Evolutionary conservation across 805 yeast genomes (phyloP).

Genomic region (Starmera quercuum): DNA sequence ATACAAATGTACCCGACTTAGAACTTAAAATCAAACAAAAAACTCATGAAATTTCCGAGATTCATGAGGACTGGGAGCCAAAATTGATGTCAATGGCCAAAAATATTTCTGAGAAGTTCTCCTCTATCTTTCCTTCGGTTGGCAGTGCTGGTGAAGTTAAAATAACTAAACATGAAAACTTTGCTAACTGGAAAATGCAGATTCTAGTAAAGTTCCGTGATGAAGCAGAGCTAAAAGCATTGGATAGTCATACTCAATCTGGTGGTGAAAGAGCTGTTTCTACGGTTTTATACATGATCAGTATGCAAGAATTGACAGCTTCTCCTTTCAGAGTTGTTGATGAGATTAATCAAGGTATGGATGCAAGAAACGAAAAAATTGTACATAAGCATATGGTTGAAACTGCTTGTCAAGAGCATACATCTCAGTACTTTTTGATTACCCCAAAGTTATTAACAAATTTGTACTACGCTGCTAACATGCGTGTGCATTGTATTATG

Average conservation of each 20-base stretch:
- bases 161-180: conserved; percentile 45
- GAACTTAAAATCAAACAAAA: conserved; percentile 16
- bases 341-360: conserved; percentile 99
- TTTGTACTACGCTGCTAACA: conserved; percentile 65
- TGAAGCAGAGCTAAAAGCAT: conserved; percentile 54
- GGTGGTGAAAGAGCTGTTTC: conserved; percentile 98
- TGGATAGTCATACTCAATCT: conserved; percentile 86
- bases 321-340: conserved; percentile 95
- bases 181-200: conserved; percentile 73
- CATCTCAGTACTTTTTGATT: conserved; percentile 82
- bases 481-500: conserved; percentile 82
- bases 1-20: conserved; percentile 15
- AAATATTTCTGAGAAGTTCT: conserved; percentile 56
- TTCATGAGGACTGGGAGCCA: conserved; percentile 52
- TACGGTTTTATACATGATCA: conserved; percentile 82
- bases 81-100: conserved; percentile 44
- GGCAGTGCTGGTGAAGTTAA: conserved; percentile 84
- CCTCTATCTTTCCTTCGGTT: conserved; percentile 57
- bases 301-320: conserved; percentile 78
- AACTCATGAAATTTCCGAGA: conserved; percentile 28
- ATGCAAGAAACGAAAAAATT: conserved; percentile 79
- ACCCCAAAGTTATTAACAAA: conserved; percentile 87
- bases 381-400: conserved; percentile 83
- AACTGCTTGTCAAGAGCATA: conserved; percentile 63
- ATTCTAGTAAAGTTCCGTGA: conserved; percentile 84